Evolutionary conservation across 2,329 filamentous ascomycete genomes (phyloP).

Genomic region (Penicillium vulpinum): DNA sequence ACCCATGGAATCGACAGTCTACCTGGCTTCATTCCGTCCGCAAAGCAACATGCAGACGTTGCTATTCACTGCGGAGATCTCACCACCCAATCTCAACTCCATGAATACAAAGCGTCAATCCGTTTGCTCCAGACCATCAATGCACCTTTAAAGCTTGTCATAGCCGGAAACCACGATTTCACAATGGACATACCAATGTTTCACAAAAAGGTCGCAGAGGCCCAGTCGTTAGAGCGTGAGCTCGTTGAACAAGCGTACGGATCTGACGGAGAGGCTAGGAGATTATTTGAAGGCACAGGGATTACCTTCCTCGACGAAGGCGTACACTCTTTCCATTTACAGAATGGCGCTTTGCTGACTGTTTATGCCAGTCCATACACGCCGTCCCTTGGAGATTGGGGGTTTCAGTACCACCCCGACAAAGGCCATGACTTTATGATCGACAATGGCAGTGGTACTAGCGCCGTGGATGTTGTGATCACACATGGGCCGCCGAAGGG

Average conservation of each 20-base stretch:
- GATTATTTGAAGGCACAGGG: constrained; percentile 44
- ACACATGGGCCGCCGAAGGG: constrained; percentile 59
- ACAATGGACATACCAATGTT: constrained; percentile 44
- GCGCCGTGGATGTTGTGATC: constrained; percentile 49
- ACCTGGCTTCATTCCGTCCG: constrained; percentile 18
- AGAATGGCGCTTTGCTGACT: constrained; percentile 52
- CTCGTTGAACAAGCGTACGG: constrained; percentile 44
- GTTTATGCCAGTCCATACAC: constrained; percentile 59
- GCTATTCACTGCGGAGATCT: constrained; percentile 57
- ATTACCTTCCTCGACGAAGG: constrained; percentile 56
- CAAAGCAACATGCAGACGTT: constrained; percentile 46
- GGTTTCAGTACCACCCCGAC: constrained; percentile 50
- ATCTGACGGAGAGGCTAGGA: constrained; percentile 37
- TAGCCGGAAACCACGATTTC: constrained; percentile 59
- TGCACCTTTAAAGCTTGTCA: constrained; percentile 55
- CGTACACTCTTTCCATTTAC: constrained; percentile 48
- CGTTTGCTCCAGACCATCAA: constrained; percentile 45
- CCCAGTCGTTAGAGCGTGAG: constrained; percentile 27
- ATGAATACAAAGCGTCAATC: constrained; percentile 43
- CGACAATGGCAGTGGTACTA: constrained; percentile 6
- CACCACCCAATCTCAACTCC: constrained; percentile 40
- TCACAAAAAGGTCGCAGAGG: constrained; percentile 33
- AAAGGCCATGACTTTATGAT: constrained; percentile 42
- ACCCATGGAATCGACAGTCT: constrained; percentile 41
- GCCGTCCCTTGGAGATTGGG: constrained; percentile 47